Base-by-base conservation (phyloP, 192 early-diverging fungal genomes). In the Helicostylum pulchrum region DNA sequence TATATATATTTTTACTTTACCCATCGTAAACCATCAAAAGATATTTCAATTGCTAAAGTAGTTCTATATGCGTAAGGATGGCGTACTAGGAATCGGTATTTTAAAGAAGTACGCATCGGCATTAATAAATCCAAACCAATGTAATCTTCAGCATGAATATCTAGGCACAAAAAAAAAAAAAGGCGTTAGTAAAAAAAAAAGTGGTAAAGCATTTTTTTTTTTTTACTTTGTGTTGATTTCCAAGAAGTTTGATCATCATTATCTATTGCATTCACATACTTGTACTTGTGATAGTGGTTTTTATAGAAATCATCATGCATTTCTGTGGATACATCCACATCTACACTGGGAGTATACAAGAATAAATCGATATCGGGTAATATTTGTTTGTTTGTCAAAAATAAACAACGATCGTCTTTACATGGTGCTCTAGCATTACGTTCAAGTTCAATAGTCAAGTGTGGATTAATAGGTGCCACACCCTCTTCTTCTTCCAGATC, bases 101-200 rank as follows among this genome's bases (percentile, higher is more conserved):
- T 58, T 11, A 73, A 32, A 15, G 64, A 67, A 42, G 64, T 74
- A 26, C 67, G 63, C 31, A 85, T 76, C 12, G 69, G 65, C 26
- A 82, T 64, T 36, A 85, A 45, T 66, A 85, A 66, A 68, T 85
- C 83, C 42, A 85, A 51, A 17, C 83, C 80, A 72, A 85, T 79
- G 53, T 80, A 85, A 46, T 85, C 83, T 9, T 74, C 79, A 30
- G 58, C 54, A 6, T 52, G 64, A 45, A 82, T 82, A 21, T 72
- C 77, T 72, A 63, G 26, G 26, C 2, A 26, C 53, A 12, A 54
- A 62, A 47, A 10, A 39, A 32, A 34, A 32, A 52, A 53, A 31
- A 32, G 17, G 30, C 45, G n/a, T 15, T 39, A 53, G 44, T n/a
- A 48, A 65, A 58, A 23, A 56, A 56, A 34, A 30, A 6, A 21